Base-by-base conservation (phyloP, 805 yeast genomes). In the Scheffersomyces coipomensis region DNA sequence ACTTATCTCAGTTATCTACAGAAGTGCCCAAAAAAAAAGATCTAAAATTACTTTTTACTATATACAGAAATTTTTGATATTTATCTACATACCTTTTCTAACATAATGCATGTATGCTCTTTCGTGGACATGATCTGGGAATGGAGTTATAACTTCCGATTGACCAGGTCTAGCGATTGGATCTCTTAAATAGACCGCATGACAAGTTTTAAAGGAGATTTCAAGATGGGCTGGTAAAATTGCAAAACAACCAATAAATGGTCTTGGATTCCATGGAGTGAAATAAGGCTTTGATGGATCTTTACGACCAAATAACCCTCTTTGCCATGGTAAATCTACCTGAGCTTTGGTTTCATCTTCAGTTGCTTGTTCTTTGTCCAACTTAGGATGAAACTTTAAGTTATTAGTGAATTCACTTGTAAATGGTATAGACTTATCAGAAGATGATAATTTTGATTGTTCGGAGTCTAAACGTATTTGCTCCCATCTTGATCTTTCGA, bases 141-240 rank as follows among this genome's bases (percentile, higher is more conserved):
- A 88, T 39, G 99, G 99, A 40, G 96, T 73, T 46, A 93, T 86
- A 43, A 93, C 95, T 71, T 93, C 99, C 23, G 96, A 85, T 58
- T 87, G 90, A 41, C 97, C 97, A 5, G 97, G 97, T 62, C 97
- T 80, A 11, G 97, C 96, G 35, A 93, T 89, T 12, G 99, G 99
- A 62, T 93, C 96, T 66, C 97, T 84, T 62, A 93, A 67, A 64
- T 91, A 93, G n/a, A 93, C 85, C 4, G 97, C 97, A 61, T 90
- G 97, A 60, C 98, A 91, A 4, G 97, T 88, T 46, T 78, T 77
- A 63, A 87, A 91, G 17, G 95, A 86, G 33, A 93, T 70, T 67
- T 93, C 98, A 39, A 93, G 70, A 64, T 93, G 98, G 46, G 86
- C 83, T 21, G 99, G 99, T 54, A 88, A 75, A 43, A 93, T 78